Evolutionary conservation across 2,329 filamentous ascomycete genomes (phyloP).

Genomic region (Pseudocercospora ulei): DNA sequence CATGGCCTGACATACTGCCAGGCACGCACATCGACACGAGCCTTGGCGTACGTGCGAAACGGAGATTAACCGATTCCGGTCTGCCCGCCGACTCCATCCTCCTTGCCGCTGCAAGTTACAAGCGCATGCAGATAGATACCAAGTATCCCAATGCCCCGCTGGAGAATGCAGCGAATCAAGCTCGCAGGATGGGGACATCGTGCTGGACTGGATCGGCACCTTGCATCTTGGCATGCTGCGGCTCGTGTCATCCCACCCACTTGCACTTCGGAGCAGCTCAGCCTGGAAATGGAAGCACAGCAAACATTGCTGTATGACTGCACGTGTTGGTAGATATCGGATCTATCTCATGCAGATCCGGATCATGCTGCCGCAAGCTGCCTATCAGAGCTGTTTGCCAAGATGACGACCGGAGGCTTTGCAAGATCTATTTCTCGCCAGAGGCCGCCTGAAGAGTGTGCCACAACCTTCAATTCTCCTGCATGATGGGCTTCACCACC

Average conservation of each 20-base stretch:
- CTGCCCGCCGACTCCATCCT: constrained; percentile 8
- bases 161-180: constrained; percentile 16
- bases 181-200: constrained; percentile 1
- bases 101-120: constrained; percentile 15
- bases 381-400: constrained; percentile 13
- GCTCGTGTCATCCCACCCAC: constrained; percentile 3
- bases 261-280: constrained; percentile 10
- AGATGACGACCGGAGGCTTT: background rate
- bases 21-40: constrained; percentile 1
- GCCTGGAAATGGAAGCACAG: constrained; percentile 12
- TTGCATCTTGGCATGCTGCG: constrained; percentile 18
- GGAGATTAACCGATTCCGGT: constrained; percentile 16
- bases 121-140: constrained; percentile 15
- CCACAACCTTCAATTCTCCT: background rate
- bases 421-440: background rate
- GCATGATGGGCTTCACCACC: constrained; percentile 22
- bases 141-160: constrained; percentile 11
- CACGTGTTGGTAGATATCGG: constrained; percentile 15
- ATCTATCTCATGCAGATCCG: constrained; percentile 8
- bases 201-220: constrained; percentile 19
- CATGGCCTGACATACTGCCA: background rate
- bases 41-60: constrained; percentile 2
- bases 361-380: constrained; percentile 11
- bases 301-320: constrained; percentile 15
- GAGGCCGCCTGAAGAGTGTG: background rate